phyloP scores from a whole-genome alignment of 768 basidiomycete species.

The Suillus ampliporus region DNA sequence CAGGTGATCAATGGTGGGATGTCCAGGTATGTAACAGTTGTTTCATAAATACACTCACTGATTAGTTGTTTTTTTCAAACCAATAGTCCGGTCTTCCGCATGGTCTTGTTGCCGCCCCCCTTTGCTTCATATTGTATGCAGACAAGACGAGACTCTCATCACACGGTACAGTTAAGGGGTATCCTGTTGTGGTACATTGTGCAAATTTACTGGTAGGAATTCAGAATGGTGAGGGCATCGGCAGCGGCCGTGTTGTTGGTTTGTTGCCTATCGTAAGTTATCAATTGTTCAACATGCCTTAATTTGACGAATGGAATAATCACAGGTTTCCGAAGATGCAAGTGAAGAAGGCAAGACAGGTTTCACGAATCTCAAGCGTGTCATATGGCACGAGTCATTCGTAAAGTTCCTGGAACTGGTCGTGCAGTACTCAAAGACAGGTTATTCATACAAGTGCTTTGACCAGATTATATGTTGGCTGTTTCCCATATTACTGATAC shows the following conservation, averaged over 20 bases:
- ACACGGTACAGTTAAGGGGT: conserved; percentile 24
- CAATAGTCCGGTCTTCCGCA: neutral
- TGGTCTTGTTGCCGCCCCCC: conserved; percentile 5
- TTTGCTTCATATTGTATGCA: conserved; percentile 22
- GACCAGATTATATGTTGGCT: conserved; percentile 33
- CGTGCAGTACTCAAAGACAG: conserved; percentile 19
- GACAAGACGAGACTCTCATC: conserved; percentile 23
- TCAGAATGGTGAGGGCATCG: conserved; percentile 22
- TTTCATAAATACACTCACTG: neutral
- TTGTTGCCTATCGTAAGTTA: conserved; percentile 23
- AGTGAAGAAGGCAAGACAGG: conserved; percentile 33
- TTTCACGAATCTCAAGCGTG: conserved; percentile 39
- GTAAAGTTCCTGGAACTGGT: conserved; percentile 35
- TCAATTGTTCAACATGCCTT: neutral
- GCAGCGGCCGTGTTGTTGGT: conserved; percentile 20
- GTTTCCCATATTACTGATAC: conserved; percentile 45
- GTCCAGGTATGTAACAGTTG: conserved; percentile 36
- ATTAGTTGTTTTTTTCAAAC: no score
- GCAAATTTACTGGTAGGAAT: conserved; percentile 24
- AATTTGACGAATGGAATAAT: no score
- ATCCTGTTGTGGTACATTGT: conserved; percentile 21
- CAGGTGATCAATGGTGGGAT: conserved; percentile 41
- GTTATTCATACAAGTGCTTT: conserved; percentile 32
- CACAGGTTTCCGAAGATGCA: conserved; percentile 40
- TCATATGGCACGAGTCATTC: conserved; percentile 45